phyloP scores from a whole-genome alignment of 805 yeast species.

The Ascoidea asiatica region DNA sequence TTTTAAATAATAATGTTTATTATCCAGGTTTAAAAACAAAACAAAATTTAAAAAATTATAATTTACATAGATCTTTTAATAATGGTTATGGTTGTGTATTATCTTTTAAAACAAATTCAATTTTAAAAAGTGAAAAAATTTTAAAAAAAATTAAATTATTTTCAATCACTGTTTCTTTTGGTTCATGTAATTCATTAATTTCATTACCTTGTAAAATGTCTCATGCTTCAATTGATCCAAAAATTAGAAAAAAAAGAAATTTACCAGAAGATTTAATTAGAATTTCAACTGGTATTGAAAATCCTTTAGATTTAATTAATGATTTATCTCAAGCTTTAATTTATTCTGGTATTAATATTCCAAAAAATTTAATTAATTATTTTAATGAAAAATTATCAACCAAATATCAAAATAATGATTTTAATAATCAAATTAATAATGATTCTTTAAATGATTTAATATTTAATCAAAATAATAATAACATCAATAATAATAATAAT shows the following conservation, averaged over 20 bases:
- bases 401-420: neutral
- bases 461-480: neutral
- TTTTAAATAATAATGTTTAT: constrained; percentile 59
- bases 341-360: constrained; percentile 39
- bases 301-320: constrained; percentile 63
- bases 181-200: constrained; percentile 84
- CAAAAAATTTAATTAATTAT: neutral
- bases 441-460: constrained; percentile 1
- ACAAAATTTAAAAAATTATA: constrained; percentile 61
- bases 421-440: neutral
- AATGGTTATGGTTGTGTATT: constrained; percentile 84
- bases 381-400: neutral
- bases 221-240: constrained; percentile 89
- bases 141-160: constrained; percentile 67
- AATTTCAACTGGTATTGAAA: constrained; percentile 85
- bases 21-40: constrained; percentile 77
- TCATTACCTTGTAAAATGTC: constrained; percentile 95
- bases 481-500: neutral
- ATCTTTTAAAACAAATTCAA: constrained; percentile 75
- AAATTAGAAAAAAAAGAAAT: constrained; percentile 74
- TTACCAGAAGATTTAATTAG: constrained; percentile 89
- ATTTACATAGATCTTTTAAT: constrained; percentile 62
- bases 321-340: constrained; percentile 64
- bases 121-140: constrained; percentile 50
- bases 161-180: constrained; percentile 87